A percentile compares a stretch with the other conserved stretches of the same genome.
Conservation (phyloP, 257 asterid species). For the Linderniella brevidens region DNA sequence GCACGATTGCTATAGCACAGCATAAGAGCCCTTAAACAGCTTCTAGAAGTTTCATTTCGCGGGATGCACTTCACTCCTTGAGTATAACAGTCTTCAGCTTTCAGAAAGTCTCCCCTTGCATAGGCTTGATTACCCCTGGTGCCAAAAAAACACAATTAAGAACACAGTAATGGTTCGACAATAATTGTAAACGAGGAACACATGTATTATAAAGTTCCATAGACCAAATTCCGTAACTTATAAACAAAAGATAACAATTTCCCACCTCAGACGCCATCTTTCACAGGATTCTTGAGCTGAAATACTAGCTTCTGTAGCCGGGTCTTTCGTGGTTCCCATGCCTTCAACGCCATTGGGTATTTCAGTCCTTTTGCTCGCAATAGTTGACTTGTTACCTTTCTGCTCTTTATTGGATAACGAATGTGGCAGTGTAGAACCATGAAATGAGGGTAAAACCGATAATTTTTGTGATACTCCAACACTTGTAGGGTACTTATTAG, state of each 20-base stretch:
- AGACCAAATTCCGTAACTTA: slow-evolving; percentile 3
- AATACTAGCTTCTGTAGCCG: slow-evolving; percentile 31
- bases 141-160: slow-evolving; percentile 20
- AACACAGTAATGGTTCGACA: slow-evolving; percentile 7
- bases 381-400: slow-evolving; percentile 22
- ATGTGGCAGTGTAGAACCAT: slow-evolving; percentile 32
- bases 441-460: slow-evolving; percentile 27
- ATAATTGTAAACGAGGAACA: slow-evolving; percentile 1
- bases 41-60: slow-evolving; percentile 48
- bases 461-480: slow-evolving; percentile 27
- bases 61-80: slow-evolving; percentile 63
- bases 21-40: slow-evolving; percentile 68
- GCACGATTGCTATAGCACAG: slow-evolving; percentile 96
- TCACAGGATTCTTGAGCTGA: slow-evolving; percentile 89
- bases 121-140: slow-evolving; percentile 97
- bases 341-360: slow-evolving; percentile 27
- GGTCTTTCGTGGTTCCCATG: slow-evolving; percentile 22
- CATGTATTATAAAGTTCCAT: not conserved
- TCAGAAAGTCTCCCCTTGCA: slow-evolving; percentile 58
- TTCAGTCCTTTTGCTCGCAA: slow-evolving; percentile 20
- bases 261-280: slow-evolving; percentile 84
- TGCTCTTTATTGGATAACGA: slow-evolving; percentile 27
- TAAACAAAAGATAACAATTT: slow-evolving; percentile 1
- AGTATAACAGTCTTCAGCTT: slow-evolving; percentile 85
- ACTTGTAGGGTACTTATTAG: slow-evolving; percentile 21